Base-by-base conservation (phyloP, 2,329 filamentous ascomycete species). In the Zarea fungicola region DNA sequence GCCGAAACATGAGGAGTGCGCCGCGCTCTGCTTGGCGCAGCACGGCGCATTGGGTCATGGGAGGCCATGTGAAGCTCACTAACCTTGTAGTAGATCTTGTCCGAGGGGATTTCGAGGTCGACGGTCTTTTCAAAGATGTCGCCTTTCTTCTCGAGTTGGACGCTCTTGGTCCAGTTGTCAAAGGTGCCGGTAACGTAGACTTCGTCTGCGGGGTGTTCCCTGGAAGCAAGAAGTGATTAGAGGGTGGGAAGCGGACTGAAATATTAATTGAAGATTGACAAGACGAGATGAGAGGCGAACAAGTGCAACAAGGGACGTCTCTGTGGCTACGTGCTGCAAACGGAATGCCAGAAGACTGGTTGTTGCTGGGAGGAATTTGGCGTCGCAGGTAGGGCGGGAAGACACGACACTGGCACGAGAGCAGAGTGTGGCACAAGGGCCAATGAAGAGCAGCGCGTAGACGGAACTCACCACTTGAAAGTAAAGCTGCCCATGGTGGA, bases 151-250 rank as follows among this genome's bases (percentile, higher is more conserved):
- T 90, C 83, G 50, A 99, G 79, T 73, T 87, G 81, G 66, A 92
- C 81, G 49, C 83, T 89, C 76, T 93, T 92, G 58, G 80, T 78
- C 93, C 93, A 99, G 72, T 89, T 80, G 71, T 97, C 92, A 65
- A 97, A 97, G 55, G 88, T 92, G 65, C 93, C 93, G 34, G 92
- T 97, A 60, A 97, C 93, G 69, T 86, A 92, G 67, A 97, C 92
- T 65, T 95, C 87, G 58, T 84, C 78, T 65, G 87, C 91, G 60
- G 83, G 75, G 67, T 93, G 84, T 64, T 85, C 82, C 92, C 92
- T 96, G 54, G 51, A 52, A 41, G 42, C 14, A 35, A 23, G 14
- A 31, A 6, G 28, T 11, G 21, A 31, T 50, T 31, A 45, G 48
- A 31, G 10, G 36, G 23, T n/a, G 16, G n/a, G 22, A 14, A 19